A percentile compares a stretch with the other conserved stretches of the same genome.
Conservation (phyloP, 371 early-diverging fungal species). For the Edhazardia aedis region DNA sequence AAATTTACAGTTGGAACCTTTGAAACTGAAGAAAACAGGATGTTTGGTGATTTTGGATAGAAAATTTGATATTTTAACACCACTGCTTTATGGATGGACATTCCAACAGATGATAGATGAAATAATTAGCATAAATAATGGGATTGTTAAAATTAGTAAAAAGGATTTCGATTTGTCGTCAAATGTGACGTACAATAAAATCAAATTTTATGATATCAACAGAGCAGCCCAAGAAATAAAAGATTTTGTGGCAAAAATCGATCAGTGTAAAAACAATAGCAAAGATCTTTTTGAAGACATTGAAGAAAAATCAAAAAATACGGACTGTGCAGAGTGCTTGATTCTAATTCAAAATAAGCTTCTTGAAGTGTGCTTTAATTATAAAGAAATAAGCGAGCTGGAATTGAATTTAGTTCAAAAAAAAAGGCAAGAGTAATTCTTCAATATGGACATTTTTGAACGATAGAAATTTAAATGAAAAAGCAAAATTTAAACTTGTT, state of each 20-base stretch:
- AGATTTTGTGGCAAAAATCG: constrained; percentile 18
- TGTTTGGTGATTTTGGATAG: constrained; percentile 35
- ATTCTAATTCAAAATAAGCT: constrained; percentile 28
- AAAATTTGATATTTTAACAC: constrained; percentile 41
- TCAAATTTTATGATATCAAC: constrained; percentile 38
- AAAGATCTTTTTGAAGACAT: constrained; percentile 31
- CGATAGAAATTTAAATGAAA: constrained; percentile 4
- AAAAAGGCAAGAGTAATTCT: constrained; percentile 1
- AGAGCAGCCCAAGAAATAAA: constrained; percentile 27
- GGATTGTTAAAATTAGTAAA: constrained; percentile 21
- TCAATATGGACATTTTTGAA: background rate
- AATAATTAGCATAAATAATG: constrained; percentile 33
- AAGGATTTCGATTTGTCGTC: constrained; percentile 6
- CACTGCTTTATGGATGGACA: constrained; percentile 43
- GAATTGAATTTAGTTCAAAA: constrained; percentile 11
- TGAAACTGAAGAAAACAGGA: constrained; percentile 2
- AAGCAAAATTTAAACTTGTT: constrained; percentile 1
- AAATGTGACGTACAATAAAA: constrained; percentile 28
- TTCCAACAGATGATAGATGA: constrained; percentile 41
- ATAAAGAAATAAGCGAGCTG: constrained; percentile 19
- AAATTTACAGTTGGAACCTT: background rate
- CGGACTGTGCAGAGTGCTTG: constrained; percentile 25
- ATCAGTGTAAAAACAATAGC: constrained; percentile 22
- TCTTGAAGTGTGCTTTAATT: constrained; percentile 22
- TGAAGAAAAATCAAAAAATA: constrained; percentile 21